These are phyloP conservation scores for Paramecium tetraurelia DNA, from an alignment of 73 alveolate genomes.

Conservation along the genomic window DNA sequence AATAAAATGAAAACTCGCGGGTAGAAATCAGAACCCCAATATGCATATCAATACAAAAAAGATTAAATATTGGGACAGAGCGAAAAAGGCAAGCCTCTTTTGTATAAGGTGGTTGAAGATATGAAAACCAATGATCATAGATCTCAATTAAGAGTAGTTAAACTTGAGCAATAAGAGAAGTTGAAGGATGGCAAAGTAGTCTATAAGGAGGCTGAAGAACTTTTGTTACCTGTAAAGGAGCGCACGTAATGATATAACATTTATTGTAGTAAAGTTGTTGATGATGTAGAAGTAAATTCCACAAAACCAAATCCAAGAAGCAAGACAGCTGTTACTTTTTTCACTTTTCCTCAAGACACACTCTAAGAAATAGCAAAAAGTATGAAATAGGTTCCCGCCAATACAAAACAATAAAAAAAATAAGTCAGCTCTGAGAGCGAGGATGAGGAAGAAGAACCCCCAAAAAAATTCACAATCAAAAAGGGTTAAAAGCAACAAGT, in stretches of 20 bases:
- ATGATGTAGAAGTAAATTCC: neutral
- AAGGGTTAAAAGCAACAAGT: neutral
- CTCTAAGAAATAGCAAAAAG: neutral
- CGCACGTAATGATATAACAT: neutral
- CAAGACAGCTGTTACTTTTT: neutral
- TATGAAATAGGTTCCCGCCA: conserved; percentile 26
- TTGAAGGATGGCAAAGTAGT: neutral
- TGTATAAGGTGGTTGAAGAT: neutral
- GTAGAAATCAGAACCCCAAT: neutral
- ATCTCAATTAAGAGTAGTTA: neutral
- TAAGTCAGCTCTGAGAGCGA: neutral
- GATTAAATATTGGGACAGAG: neutral
- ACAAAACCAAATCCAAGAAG: neutral
- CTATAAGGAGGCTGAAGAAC: conserved; percentile 3
- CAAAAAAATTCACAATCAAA: neutral
- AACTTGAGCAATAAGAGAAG: neutral
- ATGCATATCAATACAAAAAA: neutral
- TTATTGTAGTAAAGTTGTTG: neutral
- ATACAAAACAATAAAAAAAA: neutral
- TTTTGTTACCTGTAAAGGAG: neutral
- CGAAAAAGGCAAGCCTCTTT: neutral
- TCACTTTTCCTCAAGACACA: neutral
- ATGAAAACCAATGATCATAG: conserved; percentile 35
- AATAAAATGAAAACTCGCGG: conserved; percentile 10
- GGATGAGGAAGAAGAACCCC: neutral